These are phyloP conservation scores for Aspergillus sp. DNA, from an alignment of 2,329 filamentous ascomycete genomes.

Conservation along the genomic window DNA sequence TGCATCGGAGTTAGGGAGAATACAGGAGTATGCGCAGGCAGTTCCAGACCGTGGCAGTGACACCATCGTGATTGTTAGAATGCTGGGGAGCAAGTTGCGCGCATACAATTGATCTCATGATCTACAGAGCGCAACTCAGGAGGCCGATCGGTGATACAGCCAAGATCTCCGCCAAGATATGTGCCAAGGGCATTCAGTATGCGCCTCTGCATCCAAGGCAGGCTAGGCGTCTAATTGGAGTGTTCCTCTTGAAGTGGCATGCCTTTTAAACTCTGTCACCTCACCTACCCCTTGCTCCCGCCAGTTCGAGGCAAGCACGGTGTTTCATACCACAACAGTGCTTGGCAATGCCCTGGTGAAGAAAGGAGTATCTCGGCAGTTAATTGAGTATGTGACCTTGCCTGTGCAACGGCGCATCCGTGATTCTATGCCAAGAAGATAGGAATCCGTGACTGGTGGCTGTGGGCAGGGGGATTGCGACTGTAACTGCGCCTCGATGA, in stretches of 20 bases:
- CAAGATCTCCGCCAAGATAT: slow-evolving; percentile 23
- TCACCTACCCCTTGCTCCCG: slow-evolving; percentile 19
- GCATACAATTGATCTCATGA: slow-evolving; percentile 15
- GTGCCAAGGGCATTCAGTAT: slow-evolving; percentile 20
- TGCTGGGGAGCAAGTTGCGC: not conserved
- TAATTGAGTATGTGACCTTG: not conserved
- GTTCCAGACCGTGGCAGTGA: slow-evolving; percentile 9
- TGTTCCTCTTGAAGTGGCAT: not conserved
- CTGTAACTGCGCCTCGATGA: not conserved
- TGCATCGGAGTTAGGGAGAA: not conserved
- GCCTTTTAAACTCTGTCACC: not conserved
- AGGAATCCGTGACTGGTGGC: not conserved
- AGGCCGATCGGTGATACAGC: slow-evolving; percentile 15
- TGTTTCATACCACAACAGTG: slow-evolving; percentile 22
- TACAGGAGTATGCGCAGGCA: not conserved
- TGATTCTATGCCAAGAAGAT: slow-evolving; percentile 7
- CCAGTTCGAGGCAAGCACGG: slow-evolving; percentile 8
- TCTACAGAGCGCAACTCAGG: slow-evolving; percentile 12
- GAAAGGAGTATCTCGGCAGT: slow-evolving; percentile 1
- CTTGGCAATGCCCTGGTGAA: slow-evolving; percentile 22
- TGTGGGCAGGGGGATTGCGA: not conserved
- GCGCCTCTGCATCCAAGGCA: slow-evolving; percentile 8
- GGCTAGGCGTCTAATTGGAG: slow-evolving; percentile 5
- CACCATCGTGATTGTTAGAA: slow-evolving; percentile 1
- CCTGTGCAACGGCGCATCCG: slow-evolving; percentile 16